Percentiles rank a stretch among this genome's conserved stretches.
Conservation (phyloP, 2,329 filamentous ascomycete species). For the Rhexocercosporidium sp. region DNA sequence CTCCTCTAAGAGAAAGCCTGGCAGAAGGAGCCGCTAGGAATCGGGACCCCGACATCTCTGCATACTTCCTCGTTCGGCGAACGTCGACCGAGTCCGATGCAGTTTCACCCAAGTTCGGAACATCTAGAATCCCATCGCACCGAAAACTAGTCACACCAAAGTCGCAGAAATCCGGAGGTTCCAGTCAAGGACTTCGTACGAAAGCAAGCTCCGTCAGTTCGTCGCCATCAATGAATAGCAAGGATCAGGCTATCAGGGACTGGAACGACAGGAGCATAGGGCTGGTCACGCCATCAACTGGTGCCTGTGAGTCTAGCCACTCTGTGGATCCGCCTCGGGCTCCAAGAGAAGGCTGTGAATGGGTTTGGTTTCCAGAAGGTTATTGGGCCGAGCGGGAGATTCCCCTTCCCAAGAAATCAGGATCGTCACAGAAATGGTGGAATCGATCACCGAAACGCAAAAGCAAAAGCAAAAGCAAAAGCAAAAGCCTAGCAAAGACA, state of each 20-base stretch:
- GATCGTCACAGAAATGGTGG: slow-evolving; percentile 28
- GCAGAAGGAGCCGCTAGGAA: not conserved
- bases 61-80: slow-evolving; percentile 21
- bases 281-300: slow-evolving; percentile 5
- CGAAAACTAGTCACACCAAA: slow-evolving; percentile 7
- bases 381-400: slow-evolving; percentile 66
- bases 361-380: slow-evolving; percentile 67
- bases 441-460: slow-evolving; percentile 22
- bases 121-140: not conserved
- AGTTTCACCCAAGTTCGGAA: slow-evolving; percentile 9
- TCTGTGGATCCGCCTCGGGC: slow-evolving; percentile 57
- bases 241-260: slow-evolving; percentile 21
- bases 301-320: not conserved
- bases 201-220: slow-evolving; percentile 13
- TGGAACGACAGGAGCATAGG: slow-evolving; percentile 28
- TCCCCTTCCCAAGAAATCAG: slow-evolving; percentile 14
- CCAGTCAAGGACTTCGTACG: slow-evolving; percentile 5
- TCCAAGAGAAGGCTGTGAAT: slow-evolving; percentile 60
- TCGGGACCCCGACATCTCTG: slow-evolving; percentile 13
- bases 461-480: slow-evolving; percentile 20
- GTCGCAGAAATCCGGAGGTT: slow-evolving; percentile 18
- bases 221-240: not conserved
- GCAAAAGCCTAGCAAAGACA: slow-evolving; percentile 7
- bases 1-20: not conserved
- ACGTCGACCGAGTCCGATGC: slow-evolving; percentile 4